Evolutionary conservation across 1,139 yeast genomes (phyloP).

Genomic region (Pichia sp.): DNA sequence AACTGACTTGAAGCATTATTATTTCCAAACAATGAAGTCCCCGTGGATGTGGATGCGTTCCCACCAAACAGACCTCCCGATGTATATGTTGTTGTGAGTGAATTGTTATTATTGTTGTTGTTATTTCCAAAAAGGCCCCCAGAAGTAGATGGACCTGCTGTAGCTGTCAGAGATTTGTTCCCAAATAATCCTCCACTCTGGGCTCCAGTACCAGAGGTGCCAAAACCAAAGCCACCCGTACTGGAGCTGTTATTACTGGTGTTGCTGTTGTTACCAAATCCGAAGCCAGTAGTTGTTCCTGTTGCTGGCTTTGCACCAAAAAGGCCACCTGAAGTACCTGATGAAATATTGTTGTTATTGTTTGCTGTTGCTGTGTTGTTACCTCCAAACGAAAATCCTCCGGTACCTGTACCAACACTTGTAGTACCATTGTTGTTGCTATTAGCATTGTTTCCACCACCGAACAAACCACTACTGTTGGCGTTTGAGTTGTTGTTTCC

Average conservation of each 20-base stretch:
- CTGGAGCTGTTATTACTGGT: slow-evolving; percentile 9
- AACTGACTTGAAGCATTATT: slow-evolving; percentile 17
- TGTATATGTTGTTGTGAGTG: slow-evolving; percentile 17
- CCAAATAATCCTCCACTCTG: slow-evolving; percentile 11
- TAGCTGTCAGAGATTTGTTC: slow-evolving; percentile 3
- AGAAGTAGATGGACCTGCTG: slow-evolving; percentile 9
- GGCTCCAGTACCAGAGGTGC: slow-evolving; percentile 21
- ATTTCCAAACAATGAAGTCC: slow-evolving; percentile 37
- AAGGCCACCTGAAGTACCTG: slow-evolving; percentile 15
- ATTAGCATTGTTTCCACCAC: slow-evolving; percentile 14
- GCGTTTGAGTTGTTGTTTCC: slow-evolving; percentile 1
- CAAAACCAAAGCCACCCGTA: slow-evolving; percentile 36
- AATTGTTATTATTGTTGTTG: slow-evolving; percentile 23
- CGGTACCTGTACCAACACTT: slow-evolving; percentile 19
- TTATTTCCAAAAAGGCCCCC: slow-evolving; percentile 18
- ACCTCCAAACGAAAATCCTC: slow-evolving; percentile 1
- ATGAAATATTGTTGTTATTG: not conserved
- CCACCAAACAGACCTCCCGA: slow-evolving; percentile 29
- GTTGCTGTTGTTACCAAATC: slow-evolving; percentile 12
- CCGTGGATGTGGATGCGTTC: slow-evolving; percentile 17
- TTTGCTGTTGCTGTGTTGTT: slow-evolving; percentile 5
- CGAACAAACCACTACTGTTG: slow-evolving; percentile 28
- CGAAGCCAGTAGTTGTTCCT: slow-evolving; percentile 26
- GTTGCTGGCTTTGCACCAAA: slow-evolving; percentile 22
- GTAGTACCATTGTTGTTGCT: slow-evolving; percentile 17